A percentile compares a stretch with the other conserved stretches of the same genome.
These are phyloP conservation scores for Pestalotiopsis fici DNA, from an alignment of 2,329 filamentous ascomycete species.

Conservation along the genomic window DNA sequence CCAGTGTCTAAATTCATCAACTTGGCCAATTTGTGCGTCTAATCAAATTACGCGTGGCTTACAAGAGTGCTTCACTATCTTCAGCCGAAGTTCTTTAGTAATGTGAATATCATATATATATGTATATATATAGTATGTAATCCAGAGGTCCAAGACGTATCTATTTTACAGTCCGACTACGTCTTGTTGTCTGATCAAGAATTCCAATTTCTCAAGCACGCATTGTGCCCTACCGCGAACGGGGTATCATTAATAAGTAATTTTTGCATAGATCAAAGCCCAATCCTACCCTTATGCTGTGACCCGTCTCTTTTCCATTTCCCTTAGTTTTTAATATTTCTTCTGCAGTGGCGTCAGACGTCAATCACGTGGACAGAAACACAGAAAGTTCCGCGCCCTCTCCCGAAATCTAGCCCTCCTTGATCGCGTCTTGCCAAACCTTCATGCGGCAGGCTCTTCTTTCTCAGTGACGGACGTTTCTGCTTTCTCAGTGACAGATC, in stretches of 20 bases:
- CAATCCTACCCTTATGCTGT: not conserved
- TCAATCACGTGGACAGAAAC: not conserved
- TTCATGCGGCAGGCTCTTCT: not conserved
- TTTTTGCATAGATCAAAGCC: not conserved
- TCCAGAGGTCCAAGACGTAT: not conserved
- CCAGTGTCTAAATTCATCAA: too few relatives aligned
- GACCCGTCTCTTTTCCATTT: not conserved
- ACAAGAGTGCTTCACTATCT: not conserved
- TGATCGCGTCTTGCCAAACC: constrained; percentile 3
- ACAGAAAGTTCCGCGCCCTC: not conserved
- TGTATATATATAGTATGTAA: not conserved
- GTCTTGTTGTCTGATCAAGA: not conserved
- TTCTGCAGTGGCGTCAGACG: not conserved
- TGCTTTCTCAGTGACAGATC: not conserved
- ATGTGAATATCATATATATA: not conserved
- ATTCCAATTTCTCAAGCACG: not conserved
- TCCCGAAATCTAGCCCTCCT: not conserved
- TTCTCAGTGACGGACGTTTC: not conserved
- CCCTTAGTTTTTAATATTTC: not conserved
- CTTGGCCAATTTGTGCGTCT: too few relatives aligned
- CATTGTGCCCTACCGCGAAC: not conserved
- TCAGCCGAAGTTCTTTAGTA: not conserved
- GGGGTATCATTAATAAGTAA: constrained; percentile 2
- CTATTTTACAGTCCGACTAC: not conserved
- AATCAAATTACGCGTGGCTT: not conserved